Evolutionary conservation across 768 basidiomycete species (phyloP), one percentile per base, ranked within the genome.

Genomic region (Phylloporus sp.): DNA sequence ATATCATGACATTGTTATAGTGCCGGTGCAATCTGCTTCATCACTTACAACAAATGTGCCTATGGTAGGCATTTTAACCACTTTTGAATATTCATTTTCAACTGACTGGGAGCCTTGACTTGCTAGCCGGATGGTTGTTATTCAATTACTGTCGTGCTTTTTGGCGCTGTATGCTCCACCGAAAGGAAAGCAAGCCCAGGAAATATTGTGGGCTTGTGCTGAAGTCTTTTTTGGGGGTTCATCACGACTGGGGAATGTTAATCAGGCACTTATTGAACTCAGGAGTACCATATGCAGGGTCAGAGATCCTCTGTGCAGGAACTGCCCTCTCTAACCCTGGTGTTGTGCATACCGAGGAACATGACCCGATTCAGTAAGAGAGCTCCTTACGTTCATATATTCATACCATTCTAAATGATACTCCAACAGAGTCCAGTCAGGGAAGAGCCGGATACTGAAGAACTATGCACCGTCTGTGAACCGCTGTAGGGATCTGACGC

Each of bases 201-300:
- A 91, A 55, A 65, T 87, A 42, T 69, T 97, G n/a, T 96, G 93
- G 93, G 66, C 72, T 5, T 82, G 79, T 5, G 93, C 93, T 1
- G 72, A 73, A 33, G 73, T 72, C 3, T 76, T 96, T 62, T 85
- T 96, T 9, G 66, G 78, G 32, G 70, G 53, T 11, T 61, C 72
- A 0, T 56, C 77, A 27, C 64, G 75, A 51, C 79, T 91, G 0
- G 90, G 92, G 15, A 89, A 94, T 62, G 74, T 93, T 53, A 95
- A 95, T 59, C 87, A 96, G 69, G 92, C 89, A 13, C 73, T 98
- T 40, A 97, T 97, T 63, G 94, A 98, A 62, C 80, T 97, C 8
- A 94, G 94, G 39, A 89, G 88, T 62, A 95, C 91, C 4, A 78
- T 96, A 3, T 98, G 94, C 70, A 92, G 86, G 65, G 83, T 88